Evolutionary conservation across 1,284 basidiomycete species (phyloP).

Genomic region (Ceratobasidium theobromae): DNA sequence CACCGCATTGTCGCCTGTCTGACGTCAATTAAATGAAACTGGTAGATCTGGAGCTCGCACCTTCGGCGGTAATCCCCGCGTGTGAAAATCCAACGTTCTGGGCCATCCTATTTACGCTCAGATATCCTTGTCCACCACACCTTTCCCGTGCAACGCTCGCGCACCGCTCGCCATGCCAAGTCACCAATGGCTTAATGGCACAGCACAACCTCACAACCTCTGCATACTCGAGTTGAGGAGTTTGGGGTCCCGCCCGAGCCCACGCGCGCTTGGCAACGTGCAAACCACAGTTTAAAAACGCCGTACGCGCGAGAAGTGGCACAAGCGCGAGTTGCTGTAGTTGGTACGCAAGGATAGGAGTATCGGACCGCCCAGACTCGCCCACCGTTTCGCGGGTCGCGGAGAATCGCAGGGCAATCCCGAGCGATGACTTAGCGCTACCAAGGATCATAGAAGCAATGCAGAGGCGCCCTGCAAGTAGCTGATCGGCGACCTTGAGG

Average conservation of each 20-base stretch:
- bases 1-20: constrained; percentile 31
- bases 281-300: constrained; percentile 29
- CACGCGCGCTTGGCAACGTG: constrained; percentile 31
- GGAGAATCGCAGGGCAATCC: constrained; percentile 28
- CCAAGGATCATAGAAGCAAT: constrained; percentile 33
- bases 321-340: constrained; percentile 33
- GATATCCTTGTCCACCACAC: constrained; percentile 31
- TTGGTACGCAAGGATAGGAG: constrained; percentile 32
- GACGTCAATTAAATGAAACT: neutral
- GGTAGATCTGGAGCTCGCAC: neutral
- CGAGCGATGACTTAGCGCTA: constrained; percentile 32
- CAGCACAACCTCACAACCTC: constrained; percentile 31
- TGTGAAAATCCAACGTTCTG: constrained; percentile 32
- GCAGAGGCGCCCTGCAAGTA: constrained; percentile 31
- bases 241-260: constrained; percentile 14
- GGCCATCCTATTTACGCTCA: constrained; percentile 30
- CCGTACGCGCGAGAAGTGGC: constrained; percentile 30
- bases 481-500: constrained; percentile 33
- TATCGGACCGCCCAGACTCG: constrained; percentile 11
- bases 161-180: constrained; percentile 32
- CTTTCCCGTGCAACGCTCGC: constrained; percentile 30
- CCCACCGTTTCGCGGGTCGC: constrained; percentile 30
- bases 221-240: constrained; percentile 21
- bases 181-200: constrained; percentile 32
- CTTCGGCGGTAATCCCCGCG: constrained; percentile 32